phyloP scores from a whole-genome alignment of 768 basidiomycete species.

The Tephrocybe sp. region DNA sequence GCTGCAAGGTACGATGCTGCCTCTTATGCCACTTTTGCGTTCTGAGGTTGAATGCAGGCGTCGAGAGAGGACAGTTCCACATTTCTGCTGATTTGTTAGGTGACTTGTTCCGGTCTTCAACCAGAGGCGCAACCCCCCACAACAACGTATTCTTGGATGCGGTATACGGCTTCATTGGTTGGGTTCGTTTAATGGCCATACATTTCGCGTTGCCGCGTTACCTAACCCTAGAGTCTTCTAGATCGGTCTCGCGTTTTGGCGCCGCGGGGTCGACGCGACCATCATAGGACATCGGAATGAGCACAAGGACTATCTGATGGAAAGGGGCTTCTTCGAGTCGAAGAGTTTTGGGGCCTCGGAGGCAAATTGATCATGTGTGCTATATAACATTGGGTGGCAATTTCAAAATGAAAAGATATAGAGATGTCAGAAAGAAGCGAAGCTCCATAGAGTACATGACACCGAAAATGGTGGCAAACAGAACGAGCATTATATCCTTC shows the following conservation, averaged over 20 bases:
- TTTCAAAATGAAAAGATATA: conserved; percentile 13
- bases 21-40: neutral
- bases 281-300: conserved; percentile 44
- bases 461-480: conserved; percentile 22
- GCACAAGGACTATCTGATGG: conserved; percentile 42
- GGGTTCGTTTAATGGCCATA: conserved; percentile 33
- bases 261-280: conserved; percentile 47
- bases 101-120: conserved; percentile 63
- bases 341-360: conserved; percentile 10
- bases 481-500: conserved; percentile 72
- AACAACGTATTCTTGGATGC: conserved; percentile 60
- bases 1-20: conserved; percentile 44
- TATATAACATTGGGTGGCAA: too few species aligned
- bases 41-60: conserved; percentile 42
- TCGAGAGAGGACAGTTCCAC: conserved; percentile 71
- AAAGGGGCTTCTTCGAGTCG: conserved; percentile 40
- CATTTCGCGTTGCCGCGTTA: neutral
- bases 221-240: conserved; percentile 19
- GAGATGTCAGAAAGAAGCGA: conserved; percentile 57
- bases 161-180: conserved; percentile 41
- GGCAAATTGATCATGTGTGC: conserved; percentile 1
- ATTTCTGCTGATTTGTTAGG: conserved; percentile 75
- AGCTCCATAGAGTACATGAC: conserved; percentile 34
- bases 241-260: conserved; percentile 54
- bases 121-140: conserved; percentile 61